Conservation (phyloP, 805 yeast genomes). For the Cyberlindnera nakhonratchasimensis region DNA sequence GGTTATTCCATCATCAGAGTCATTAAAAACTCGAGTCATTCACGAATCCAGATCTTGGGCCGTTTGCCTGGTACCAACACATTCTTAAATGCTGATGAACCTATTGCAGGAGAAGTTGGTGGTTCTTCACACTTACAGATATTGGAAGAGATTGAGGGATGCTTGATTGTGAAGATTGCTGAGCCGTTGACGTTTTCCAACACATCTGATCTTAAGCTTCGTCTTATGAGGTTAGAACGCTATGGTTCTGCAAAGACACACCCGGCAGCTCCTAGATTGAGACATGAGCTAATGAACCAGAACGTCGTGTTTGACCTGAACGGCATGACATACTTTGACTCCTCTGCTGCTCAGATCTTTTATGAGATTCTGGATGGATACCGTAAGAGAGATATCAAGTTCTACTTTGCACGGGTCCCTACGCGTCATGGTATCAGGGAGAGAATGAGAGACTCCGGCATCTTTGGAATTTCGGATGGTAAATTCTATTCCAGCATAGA, state of each 20-base stretch:
- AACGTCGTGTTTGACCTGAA: conserved; percentile 71
- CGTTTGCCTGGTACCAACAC: conserved; percentile 57
- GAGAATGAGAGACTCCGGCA: conserved; percentile 55
- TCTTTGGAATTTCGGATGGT: conserved; percentile 35
- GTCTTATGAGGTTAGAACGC: conserved; percentile 66
- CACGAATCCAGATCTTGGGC: conserved; percentile 81
- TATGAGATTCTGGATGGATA: conserved; percentile 57
- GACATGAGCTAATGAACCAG: conserved; percentile 44
- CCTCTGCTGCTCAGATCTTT: conserved; percentile 74
- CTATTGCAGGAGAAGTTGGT: conserved; percentile 33
- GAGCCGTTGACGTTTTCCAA: conserved; percentile 90
- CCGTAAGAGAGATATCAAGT: conserved; percentile 48
- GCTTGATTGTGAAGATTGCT: conserved; percentile 75
- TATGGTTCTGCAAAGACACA: conserved; percentile 74
- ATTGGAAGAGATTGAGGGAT: conserved; percentile 57
- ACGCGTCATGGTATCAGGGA: conserved; percentile 42
- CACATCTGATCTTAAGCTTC: conserved; percentile 66
- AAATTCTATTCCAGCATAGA: conserved; percentile 24
- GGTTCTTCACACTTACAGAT: conserved; percentile 6
- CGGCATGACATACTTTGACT: conserved; percentile 79
- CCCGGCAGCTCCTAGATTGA: conserved; percentile 63
- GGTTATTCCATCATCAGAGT: conserved; percentile 77
- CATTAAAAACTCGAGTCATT: conserved; percentile 72
- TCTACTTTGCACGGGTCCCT: conserved; percentile 61
- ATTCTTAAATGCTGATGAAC: conserved; percentile 71